Conservation (phyloP, 2,329 filamentous ascomycete species). For the Myriangium duriaei region DNA sequence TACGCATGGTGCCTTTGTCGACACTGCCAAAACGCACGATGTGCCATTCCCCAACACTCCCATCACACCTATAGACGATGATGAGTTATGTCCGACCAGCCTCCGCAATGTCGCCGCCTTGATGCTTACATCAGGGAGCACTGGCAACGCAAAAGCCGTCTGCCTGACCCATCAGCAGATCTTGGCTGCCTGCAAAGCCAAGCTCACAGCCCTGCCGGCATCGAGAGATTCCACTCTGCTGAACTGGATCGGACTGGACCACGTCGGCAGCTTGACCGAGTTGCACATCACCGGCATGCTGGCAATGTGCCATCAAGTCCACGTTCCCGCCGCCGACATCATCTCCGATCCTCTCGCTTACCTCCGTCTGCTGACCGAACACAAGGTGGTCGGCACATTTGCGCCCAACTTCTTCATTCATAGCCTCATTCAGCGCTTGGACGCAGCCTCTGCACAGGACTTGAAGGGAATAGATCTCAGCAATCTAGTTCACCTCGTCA, state of each 20-base stretch:
- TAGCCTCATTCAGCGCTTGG: background rate
- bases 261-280: constrained; percentile 41
- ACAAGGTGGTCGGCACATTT: constrained; percentile 33
- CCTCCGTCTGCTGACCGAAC: constrained; percentile 28
- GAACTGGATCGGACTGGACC: constrained; percentile 42
- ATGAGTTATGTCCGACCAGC: too few species aligned
- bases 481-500: constrained; percentile 21
- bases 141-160: too few species aligned
- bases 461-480: constrained; percentile 18
- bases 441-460: too few species aligned
- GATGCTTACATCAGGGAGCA: too few species aligned
- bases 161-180: constrained; percentile 19
- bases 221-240: constrained; percentile 19
- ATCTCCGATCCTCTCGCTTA: constrained; percentile 28
- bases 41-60: too few species aligned
- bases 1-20: too few species aligned
- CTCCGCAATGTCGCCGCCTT: too few species aligned
- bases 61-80: too few species aligned
- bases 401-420: constrained; percentile 33
- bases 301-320: constrained; percentile 32
- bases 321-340: constrained; percentile 32
- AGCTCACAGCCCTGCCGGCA: constrained; percentile 1
- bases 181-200: constrained; percentile 10
- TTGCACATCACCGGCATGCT: constrained; percentile 39
- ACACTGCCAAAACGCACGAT: too few species aligned